These are phyloP conservation scores for Breviolum minutum DNA, from an alignment of 73 alveolate genomes.

Conservation along the genomic window DNA sequence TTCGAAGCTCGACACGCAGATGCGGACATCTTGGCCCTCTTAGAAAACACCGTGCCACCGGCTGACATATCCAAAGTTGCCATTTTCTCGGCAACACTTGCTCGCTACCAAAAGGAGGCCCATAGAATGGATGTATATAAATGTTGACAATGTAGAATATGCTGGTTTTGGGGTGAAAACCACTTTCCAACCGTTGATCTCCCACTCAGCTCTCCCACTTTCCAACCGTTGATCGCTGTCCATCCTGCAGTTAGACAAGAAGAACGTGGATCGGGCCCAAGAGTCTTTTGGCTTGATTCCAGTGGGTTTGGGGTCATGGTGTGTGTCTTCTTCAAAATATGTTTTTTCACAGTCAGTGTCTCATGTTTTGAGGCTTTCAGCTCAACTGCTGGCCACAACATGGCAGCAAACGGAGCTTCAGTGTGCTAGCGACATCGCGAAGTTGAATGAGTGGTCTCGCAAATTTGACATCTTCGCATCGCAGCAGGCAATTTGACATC, in stretches of 20 bases:
- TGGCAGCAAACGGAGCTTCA: constrained; percentile 51
- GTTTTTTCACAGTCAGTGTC: neutral
- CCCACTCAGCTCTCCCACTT: neutral
- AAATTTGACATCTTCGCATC: neutral
- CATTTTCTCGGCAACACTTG: neutral
- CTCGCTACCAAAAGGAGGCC: neutral
- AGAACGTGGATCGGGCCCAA: neutral
- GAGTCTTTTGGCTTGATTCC: neutral
- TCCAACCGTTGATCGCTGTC: neutral
- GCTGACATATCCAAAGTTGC: neutral
- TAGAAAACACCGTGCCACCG: neutral
- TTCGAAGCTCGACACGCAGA: constrained; percentile 9
- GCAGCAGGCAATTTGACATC: constrained; percentile 3
- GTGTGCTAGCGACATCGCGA: neutral
- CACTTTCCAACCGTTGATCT: neutral
- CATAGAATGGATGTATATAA: too few species aligned
- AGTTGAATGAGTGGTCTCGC: neutral
- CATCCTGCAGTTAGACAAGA: neutral
- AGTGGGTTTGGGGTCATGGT: neutral
- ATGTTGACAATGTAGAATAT: too few species aligned
- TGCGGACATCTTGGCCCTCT: neutral
- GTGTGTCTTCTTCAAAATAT: too few species aligned
- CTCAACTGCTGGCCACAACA: constrained; percentile 13
- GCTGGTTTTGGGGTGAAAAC: neutral
- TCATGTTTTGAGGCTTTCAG: neutral